These are phyloP conservation scores for Sporisorium graminicola DNA, from an alignment of 1,284 basidiomycete genomes.

Conservation along the genomic window DNA sequence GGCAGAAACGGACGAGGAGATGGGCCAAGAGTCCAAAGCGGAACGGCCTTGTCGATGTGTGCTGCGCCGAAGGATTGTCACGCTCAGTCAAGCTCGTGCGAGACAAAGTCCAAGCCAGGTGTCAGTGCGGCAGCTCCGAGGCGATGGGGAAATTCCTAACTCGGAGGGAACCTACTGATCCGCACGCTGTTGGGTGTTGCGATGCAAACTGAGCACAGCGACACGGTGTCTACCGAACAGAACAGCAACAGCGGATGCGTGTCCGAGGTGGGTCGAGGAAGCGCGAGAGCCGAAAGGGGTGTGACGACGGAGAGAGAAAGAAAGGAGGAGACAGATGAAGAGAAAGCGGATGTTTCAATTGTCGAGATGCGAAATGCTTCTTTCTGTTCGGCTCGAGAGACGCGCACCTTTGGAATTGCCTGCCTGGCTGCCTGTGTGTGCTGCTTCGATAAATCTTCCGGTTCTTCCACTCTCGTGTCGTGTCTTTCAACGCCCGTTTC, in stretches of 20 bases:
- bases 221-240: background rate
- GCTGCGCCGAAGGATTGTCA: background rate
- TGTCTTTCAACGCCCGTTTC: background rate
- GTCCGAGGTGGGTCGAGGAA: background rate
- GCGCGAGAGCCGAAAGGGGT: background rate
- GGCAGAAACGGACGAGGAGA: background rate
- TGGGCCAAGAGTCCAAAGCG: background rate
- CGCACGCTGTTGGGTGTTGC: background rate
- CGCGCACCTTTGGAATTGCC: background rate
- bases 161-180: background rate
- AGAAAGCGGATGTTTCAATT: background rate
- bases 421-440: background rate
- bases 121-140: background rate
- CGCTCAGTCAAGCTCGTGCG: background rate
- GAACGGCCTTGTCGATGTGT: background rate
- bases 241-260: background rate
- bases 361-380: background rate
- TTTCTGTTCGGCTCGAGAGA: background rate
- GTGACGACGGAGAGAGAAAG: background rate
- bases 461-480: constrained; percentile 7
- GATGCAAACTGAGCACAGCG: background rate
- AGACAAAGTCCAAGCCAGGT: background rate
- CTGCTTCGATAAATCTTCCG: background rate
- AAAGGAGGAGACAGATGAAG: background rate
- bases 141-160: background rate